These are phyloP conservation scores for Fraxinus albicans DNA, from an alignment of 305 asterid genomes.

Conservation along the genomic window DNA sequence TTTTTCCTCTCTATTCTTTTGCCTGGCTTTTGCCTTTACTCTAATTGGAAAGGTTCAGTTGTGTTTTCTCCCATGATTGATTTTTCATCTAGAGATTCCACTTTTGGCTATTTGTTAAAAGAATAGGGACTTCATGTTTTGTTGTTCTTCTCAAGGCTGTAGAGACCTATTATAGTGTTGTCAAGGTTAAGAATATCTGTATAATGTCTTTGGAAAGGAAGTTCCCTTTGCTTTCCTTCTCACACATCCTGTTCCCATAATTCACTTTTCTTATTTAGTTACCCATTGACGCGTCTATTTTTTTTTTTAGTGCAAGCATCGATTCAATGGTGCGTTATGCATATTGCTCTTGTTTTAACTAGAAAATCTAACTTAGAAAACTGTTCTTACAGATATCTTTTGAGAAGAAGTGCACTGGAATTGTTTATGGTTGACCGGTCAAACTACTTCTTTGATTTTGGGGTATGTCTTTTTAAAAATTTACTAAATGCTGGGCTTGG, in stretches of 20 bases:
- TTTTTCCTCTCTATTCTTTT: slow-evolving; percentile 10
- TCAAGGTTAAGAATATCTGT: neutral
- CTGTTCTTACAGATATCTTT: slow-evolving; percentile 69
- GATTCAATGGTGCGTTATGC: slow-evolving; percentile 12
- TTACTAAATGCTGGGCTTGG: slow-evolving; percentile 24
- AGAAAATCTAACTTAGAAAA: slow-evolving; percentile 21
- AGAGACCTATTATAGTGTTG: neutral
- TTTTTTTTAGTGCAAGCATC: slow-evolving; percentile 14
- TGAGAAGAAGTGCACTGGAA: slow-evolving; percentile 98
- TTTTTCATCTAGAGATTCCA: slow-evolving; percentile 9
- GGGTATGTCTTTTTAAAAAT: slow-evolving; percentile 52
- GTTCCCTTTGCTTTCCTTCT: slow-evolving; percentile 9
- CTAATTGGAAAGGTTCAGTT: slow-evolving; percentile 22
- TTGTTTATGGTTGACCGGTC: slow-evolving; percentile 97
- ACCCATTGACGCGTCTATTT: slow-evolving; percentile 16
- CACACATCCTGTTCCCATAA: slow-evolving; percentile 11
- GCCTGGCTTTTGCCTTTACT: slow-evolving; percentile 17
- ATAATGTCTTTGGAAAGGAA: neutral
- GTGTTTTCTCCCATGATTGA: slow-evolving; percentile 19
- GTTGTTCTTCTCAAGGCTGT: slow-evolving; percentile 20
- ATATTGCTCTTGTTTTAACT: slow-evolving; percentile 12
- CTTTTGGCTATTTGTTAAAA: neutral
- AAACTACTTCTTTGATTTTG: slow-evolving; percentile 96
- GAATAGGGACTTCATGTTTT: slow-evolving; percentile 15
- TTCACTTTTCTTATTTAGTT: slow-evolving; percentile 14